These are phyloP conservation scores for Exophiala sideris DNA, from an alignment of 2,329 filamentous ascomycete species.

Conservation along the genomic window DNA sequence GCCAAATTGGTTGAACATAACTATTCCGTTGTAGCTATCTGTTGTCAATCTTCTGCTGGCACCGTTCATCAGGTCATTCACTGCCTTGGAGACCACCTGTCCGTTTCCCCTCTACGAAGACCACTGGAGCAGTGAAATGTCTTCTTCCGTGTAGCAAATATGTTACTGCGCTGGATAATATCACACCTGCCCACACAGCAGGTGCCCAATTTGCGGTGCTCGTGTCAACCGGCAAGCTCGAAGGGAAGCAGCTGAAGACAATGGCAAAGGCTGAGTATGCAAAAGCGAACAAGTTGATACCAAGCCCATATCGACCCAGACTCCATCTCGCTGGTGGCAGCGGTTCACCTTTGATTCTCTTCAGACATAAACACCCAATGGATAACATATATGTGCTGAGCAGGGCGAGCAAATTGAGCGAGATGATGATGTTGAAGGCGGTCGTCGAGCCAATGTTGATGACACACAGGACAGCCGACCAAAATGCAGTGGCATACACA, in stretches of 20 bases:
- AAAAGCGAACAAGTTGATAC: conserved; percentile 35
- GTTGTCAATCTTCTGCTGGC: background rate
- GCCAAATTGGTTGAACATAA: too few species aligned
- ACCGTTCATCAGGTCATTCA: background rate
- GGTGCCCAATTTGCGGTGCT: conserved; percentile 21
- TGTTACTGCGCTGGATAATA: conserved; percentile 12
- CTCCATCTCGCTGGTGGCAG: conserved; percentile 46
- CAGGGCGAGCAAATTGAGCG: conserved; percentile 41
- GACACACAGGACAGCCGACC: conserved; percentile 46
- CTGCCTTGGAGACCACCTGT: conserved; percentile 10
- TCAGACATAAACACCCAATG: conserved; percentile 47
- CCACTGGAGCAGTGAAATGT: conserved; percentile 22
- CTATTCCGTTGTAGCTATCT: too few species aligned
- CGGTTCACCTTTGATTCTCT: conserved; percentile 40
- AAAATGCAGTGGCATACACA: conserved; percentile 45
- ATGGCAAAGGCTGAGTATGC: conserved; percentile 31
- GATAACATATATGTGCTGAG: conserved; percentile 46
- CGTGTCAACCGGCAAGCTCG: conserved; percentile 20
- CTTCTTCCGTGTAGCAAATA: conserved; percentile 22
- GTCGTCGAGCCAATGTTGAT: conserved; percentile 52
- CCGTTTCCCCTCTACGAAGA: conserved; percentile 24
- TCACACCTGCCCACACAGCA: conserved; percentile 19
- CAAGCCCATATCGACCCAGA: conserved; percentile 44
- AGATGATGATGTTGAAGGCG: conserved; percentile 44
- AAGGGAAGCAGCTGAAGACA: conserved; percentile 35